Base-by-base conservation (phyloP, 805 yeast species). In the Jamesozyma gamospora region DNA sequence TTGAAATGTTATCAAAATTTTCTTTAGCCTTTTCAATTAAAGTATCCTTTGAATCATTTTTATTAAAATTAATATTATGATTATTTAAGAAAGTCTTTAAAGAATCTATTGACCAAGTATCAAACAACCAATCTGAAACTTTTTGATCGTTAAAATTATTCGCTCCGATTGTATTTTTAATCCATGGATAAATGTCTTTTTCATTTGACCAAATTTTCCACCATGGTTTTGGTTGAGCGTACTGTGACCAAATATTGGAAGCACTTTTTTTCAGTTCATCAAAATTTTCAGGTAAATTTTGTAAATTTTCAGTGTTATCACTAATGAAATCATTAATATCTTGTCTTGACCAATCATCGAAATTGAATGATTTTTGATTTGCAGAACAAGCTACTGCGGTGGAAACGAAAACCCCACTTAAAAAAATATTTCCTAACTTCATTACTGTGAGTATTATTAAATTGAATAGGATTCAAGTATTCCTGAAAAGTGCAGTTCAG, bases 101-200 rank as follows among this genome's bases (percentile, higher is more conserved):
- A 36, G 72, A 74, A 8, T 67, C 67, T 8, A 57, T 52, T 17
- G 69, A 60, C 85, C 85, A 79, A 13, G 74, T 64, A 17, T 62
- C 62, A 43, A 74, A 72, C n/a, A 72, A 43, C 78, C 78, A 74
- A 19, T 64, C 65, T 18, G 56, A 47, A 8, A 55, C 48, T 4
- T 44, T 43, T 31, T 17, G 7, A 13, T 26, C 14, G 21, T 28
- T 16, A 17, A 31, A 18, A 72, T 21, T 28, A 14, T 28, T 27
- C 4, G 11, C 4, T n/a, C 27, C 11, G 8, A 21, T 21, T 5
- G 8, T 8, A 6, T 21, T 21, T 6, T 21, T 21, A 3, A 35
- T 14, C 45, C 45, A 39, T 3, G 42, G 42, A 18, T 36, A 33
- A 1, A 21, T 10, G 4, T 32, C 13, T 8, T 35, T 36, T 10